Base-by-base conservation (phyloP, 1,284 basidiomycete genomes). In the Austroboletus niveus region DNA sequence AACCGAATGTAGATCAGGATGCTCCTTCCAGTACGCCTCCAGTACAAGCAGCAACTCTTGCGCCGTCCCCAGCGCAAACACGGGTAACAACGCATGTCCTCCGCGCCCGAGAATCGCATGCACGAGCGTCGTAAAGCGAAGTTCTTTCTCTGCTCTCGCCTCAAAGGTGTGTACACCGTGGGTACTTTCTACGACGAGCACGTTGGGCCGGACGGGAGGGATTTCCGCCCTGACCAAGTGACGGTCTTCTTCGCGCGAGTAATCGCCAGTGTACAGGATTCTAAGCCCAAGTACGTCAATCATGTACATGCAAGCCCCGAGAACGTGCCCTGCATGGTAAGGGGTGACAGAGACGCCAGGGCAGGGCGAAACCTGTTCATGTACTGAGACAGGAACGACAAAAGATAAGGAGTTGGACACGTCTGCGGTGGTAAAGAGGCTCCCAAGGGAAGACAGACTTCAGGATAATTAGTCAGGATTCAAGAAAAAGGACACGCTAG, bases 221-320 rank as follows among this genome's bases (percentile, higher is more conserved):
- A 98, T 76, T 71, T 98, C 94, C 1, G 96, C 96, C 63, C 95
- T 94, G 48, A 99, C 94, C 17, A 99, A 81, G 77, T 99, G 96
- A 29, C 96, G 82, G 67, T 99, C 96, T 71, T 99, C 95, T 76
- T 99, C 96, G 12, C 96, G 85, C 50, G 94, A 97, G 69, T 98
- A 98, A 71, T 99, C 96, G 39, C 96, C 96, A 41, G 97, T 99
- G 68, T 99, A 99, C 17, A 99, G 79, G 51, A 99, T 92, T 68
- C 87, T 92, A 42, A 98, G 81, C 12, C 97, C 96, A 29, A 93
- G 94, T 56, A 99, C 96, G 71, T 99, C 95, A 67, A 99, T 94
- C 59, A 98, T 77, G 71, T 90, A 99, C 96, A 99, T 99, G 65
- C 94, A 97, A 49, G 97, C 96, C 20, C 96, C 96, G 0, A 99